phyloP scores from a whole-genome alignment of 768 basidiomycete genomes.

The Paxillus rubicundulus region DNA sequence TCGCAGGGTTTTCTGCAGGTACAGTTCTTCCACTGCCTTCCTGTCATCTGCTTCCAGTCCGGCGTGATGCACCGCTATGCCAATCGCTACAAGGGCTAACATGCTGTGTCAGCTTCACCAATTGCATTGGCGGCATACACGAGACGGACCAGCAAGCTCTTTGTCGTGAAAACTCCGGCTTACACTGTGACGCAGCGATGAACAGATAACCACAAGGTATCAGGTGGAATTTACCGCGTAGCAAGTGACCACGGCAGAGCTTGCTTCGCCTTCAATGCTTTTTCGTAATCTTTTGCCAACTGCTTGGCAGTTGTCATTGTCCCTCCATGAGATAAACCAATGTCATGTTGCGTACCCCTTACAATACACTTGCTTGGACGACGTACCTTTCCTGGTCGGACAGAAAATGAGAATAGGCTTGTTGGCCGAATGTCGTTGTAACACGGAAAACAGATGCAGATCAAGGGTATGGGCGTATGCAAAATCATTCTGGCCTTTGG shows the following conservation, averaged over 20 bases:
- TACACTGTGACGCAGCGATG: constrained; percentile 39
- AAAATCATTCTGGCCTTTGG: constrained; percentile 73
- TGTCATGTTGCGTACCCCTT: constrained; percentile 1
- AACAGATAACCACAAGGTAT: neutral
- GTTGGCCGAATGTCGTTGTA: constrained; percentile 68
- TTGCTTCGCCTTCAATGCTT: constrained; percentile 47
- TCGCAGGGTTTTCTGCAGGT: constrained; percentile 56
- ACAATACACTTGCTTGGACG: neutral
- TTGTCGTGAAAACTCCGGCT: constrained; percentile 63
- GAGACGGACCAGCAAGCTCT: constrained; percentile 46
- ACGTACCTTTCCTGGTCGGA: constrained; percentile 77
- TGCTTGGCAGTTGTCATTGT: constrained; percentile 70
- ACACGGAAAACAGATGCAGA: constrained; percentile 64
- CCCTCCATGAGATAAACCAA: constrained; percentile 35
- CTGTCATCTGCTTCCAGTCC: constrained; percentile 77
- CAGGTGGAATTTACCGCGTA: constrained; percentile 38
- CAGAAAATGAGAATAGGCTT: constrained; percentile 91
- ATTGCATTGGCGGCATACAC: neutral
- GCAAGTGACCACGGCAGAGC: constrained; percentile 70
- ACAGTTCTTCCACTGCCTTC: constrained; percentile 69
- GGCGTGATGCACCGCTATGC: constrained; percentile 92
- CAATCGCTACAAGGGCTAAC: constrained; percentile 61
- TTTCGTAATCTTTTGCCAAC: constrained; percentile 68
- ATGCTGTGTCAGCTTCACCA: constrained; percentile 5
- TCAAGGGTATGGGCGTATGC: constrained; percentile 71